Base-by-base conservation (phyloP, 2,329 filamentous ascomycete species). In the Ciborinia camelliae region DNA sequence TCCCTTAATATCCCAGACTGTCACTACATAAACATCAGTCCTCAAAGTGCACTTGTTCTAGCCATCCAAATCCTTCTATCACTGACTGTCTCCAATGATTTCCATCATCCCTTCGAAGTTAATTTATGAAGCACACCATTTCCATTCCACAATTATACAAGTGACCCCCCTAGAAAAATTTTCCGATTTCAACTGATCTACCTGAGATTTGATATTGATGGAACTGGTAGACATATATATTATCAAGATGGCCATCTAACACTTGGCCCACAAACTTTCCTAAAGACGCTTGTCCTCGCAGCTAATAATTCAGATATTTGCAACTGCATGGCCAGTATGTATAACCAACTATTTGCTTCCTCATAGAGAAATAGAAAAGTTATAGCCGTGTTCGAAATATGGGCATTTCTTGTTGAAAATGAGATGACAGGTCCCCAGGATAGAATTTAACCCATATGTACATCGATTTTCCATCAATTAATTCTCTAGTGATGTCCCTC, bases 401-500 rank as follows among this genome's bases (percentile, higher is more conserved):
- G 54, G 41, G 20, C 20, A 58, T 30, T 58, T 18, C 54, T 23
- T 35, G 54, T 28, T 52, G 35, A 30, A 52, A 35, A 62, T 32
- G 48, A 43, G 37, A 32, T 28, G n/a, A 50, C 30, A 43, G 28
- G 10, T 28, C 48, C 8, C 23, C 32, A 58, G 23, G 18, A 63
- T 58, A 58, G 47, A 48, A 67, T 68, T 71, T 50, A 55, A 66
- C 69, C 67, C 70, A 75, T 79, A 79, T 79, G 73, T 80, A 79
- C 76, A 77, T 54, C 66, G 32, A 48, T 37, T 14, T 55, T 64
- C 32, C 54, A 50, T 57, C 57, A 43, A 66, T 65, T 54, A 51
- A 47, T 67, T 63, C 72, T 69, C 79, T 79, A 88, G 77, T 89
- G 86, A 75, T 87, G 85, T 65, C 74, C 81, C 64, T 85, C 81